A percentile compares a stretch with the other conserved stretches of the same genome.
Evolutionary conservation across 2,329 filamentous ascomycete species (phyloP).

Genomic region (Colletotrichum filicis): DNA sequence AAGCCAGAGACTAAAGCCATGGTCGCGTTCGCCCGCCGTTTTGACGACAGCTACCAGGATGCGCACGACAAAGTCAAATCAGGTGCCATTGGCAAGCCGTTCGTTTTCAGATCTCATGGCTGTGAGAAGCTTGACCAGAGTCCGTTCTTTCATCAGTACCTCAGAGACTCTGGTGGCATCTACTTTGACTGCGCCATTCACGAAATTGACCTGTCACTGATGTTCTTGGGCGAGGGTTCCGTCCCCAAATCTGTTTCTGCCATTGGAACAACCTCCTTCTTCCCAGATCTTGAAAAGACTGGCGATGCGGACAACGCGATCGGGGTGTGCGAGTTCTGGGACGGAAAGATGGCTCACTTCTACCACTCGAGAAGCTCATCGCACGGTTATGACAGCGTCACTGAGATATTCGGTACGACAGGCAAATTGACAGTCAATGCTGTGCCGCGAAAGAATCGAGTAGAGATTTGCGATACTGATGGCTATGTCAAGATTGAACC

Average conservation of each 20-base stretch:
- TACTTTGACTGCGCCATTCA: no score
- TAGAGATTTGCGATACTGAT: constrained; percentile 38
- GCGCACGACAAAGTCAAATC: no score
- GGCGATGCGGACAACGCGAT: constrained; percentile 40
- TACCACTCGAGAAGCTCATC: constrained; percentile 54
- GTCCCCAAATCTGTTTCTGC: no score
- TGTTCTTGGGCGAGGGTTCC: no score
- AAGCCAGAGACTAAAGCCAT: no score
- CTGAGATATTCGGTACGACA: constrained; percentile 53
- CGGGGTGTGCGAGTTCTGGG: constrained; percentile 55
- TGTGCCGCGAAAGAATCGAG: constrained; percentile 40
- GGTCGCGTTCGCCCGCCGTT: no score
- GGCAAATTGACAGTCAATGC: constrained; percentile 50
- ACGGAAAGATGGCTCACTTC: constrained; percentile 54
- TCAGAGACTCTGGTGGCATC: no score
- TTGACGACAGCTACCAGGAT: no score
- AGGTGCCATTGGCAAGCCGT: no score
- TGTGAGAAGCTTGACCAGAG: constrained; percentile 69
- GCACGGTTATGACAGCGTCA: constrained; percentile 54
- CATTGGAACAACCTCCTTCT: background rate
- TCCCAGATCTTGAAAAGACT: background rate
- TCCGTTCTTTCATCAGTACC: background rate
- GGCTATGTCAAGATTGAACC: constrained; percentile 33
- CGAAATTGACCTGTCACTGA: no score
- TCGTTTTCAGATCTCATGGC: no score